phyloP scores from a whole-genome alignment of 164 flowering plant species.

The Chimonanthus praecox region DNA sequence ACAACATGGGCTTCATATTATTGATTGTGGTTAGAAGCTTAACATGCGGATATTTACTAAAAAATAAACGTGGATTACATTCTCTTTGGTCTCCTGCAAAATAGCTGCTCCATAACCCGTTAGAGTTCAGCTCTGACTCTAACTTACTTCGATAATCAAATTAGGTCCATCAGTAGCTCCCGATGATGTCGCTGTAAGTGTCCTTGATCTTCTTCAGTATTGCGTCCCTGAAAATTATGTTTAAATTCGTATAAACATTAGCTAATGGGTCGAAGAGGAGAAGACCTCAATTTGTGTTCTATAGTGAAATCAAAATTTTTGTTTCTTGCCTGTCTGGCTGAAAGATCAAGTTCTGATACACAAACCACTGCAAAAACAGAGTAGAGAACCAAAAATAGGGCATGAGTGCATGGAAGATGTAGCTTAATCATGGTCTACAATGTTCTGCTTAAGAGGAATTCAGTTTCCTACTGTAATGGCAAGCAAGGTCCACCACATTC shows the following conservation, averaged over 20 bases:
- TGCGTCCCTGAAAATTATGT: slow-evolving; percentile 49
- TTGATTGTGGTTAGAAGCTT: not conserved
- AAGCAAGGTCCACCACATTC: not conserved
- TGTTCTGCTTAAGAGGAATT: not conserved
- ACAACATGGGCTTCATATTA: not conserved
- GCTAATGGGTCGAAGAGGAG: not conserved
- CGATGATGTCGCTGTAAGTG: slow-evolving; percentile 51
- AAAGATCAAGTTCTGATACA: slow-evolving; percentile 61
- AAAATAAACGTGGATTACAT: not conserved
- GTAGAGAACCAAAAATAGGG: not conserved
- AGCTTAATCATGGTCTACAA: too few species aligned
- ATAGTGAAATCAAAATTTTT: too few species aligned
- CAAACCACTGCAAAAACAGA: slow-evolving; percentile 66
- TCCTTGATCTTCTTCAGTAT: slow-evolving; percentile 52
- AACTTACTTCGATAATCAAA: not conserved
- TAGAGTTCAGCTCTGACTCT: not conserved
- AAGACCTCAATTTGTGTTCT: not conserved
- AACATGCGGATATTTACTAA: not conserved
- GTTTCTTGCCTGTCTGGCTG: slow-evolving; percentile 66
- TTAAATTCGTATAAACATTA: not conserved
- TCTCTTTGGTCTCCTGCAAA: not conserved
- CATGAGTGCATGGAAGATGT: not conserved
- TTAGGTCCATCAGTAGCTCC: slow-evolving; percentile 38
- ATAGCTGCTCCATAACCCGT: not conserved
- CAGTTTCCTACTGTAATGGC: not conserved